These are phyloP conservation scores for Piper betle DNA, from an alignment of 164 flowering plant species.

Conservation along the genomic window DNA sequence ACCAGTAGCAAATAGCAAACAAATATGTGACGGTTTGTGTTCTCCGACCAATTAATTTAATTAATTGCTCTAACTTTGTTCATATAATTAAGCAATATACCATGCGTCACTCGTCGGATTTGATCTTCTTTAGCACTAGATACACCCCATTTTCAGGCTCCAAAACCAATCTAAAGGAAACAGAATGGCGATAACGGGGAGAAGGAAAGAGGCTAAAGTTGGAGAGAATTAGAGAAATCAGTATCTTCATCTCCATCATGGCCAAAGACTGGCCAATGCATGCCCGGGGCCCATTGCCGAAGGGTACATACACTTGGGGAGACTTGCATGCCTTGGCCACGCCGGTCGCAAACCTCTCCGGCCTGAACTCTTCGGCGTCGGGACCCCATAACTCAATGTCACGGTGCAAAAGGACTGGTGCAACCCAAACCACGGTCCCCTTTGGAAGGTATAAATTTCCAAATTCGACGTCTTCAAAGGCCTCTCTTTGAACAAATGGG, in stretches of 20 bases:
- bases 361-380: slow-evolving; percentile 12
- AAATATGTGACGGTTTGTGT: too few relatives aligned
- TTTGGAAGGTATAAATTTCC: slow-evolving; percentile 5
- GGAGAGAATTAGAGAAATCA: slow-evolving; percentile 4
- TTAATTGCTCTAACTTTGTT: too few relatives aligned
- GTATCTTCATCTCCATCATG: slow-evolving; percentile 7
- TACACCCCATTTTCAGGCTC: neutral
- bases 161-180: slow-evolving; percentile 6
- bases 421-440: slow-evolving; percentile 8
- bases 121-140: neutral
- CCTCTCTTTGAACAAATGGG: slow-evolving; percentile 8
- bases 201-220: slow-evolving; percentile 10
- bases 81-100: too few relatives aligned
- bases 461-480: slow-evolving; percentile 2
- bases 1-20: too few relatives aligned
- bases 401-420: slow-evolving; percentile 3
- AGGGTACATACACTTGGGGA: slow-evolving; percentile 9
- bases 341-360: slow-evolving; percentile 10
- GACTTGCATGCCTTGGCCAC: slow-evolving; percentile 9
- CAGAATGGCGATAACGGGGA: slow-evolving; percentile 16
- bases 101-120: too few relatives aligned
- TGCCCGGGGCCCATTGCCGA: slow-evolving; percentile 7
- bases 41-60: too few relatives aligned
- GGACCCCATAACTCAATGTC: slow-evolving; percentile 13
- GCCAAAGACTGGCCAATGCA: slow-evolving; percentile 9